phyloP scores from a whole-genome alignment of 306 rosid species.

The Lathyrus tuberosus region DNA sequence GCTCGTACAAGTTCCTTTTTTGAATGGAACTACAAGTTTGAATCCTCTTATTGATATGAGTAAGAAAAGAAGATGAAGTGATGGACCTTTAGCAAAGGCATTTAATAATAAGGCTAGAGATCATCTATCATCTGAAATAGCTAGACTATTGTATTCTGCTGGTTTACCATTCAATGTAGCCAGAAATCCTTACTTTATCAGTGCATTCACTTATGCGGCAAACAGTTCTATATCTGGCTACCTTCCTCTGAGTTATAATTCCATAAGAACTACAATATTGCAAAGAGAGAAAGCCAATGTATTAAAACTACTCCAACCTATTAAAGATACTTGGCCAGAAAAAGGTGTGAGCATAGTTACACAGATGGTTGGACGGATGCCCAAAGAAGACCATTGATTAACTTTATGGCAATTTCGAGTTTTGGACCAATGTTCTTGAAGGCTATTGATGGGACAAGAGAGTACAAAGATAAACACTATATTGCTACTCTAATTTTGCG shows the following conservation, averaged over 20 bases:
- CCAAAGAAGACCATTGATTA: not conserved
- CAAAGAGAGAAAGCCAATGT: not conserved
- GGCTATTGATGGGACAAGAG: not conserved
- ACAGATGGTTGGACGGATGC: not conserved
- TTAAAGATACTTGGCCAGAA: not conserved
- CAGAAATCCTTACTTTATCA: not conserved
- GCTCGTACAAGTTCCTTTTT: too few relatives aligned
- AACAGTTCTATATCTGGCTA: not conserved
- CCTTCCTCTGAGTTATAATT: not conserved
- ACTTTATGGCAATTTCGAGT: not conserved
- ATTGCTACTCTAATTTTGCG: too few relatives aligned
- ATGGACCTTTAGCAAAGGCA: too few relatives aligned
- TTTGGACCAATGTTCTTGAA: not conserved
- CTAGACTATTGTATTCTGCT: too few relatives aligned
- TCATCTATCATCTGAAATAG: too few relatives aligned
- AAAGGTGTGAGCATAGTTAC: not conserved
- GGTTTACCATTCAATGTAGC: not conserved
- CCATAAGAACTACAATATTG: not conserved
- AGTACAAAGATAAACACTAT: not conserved
- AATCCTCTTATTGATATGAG: too few relatives aligned
- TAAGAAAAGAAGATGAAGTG: too few relatives aligned
- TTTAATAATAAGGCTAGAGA: too few relatives aligned
- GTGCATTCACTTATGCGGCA: not conserved
- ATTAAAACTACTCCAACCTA: not conserved
- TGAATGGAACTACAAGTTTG: too few relatives aligned